phyloP scores from a whole-genome alignment of 2,329 filamentous ascomycete species.

The Talaromyces sp. region DNA sequence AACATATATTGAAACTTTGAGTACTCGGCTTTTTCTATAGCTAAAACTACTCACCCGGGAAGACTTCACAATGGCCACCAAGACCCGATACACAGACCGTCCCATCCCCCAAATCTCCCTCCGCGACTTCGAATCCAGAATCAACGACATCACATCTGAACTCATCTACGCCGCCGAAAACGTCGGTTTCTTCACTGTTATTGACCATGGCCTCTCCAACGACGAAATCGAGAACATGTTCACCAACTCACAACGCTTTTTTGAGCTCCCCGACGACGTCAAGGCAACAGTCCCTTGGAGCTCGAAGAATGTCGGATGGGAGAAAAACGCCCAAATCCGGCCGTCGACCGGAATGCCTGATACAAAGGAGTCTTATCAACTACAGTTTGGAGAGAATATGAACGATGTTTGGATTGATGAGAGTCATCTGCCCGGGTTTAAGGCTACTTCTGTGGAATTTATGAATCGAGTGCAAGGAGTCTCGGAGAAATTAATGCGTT shows the following conservation, averaged over 20 bases:
- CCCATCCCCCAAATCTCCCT: conserved; percentile 52
- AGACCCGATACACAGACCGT: conserved; percentile 40
- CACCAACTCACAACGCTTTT: conserved; percentile 49
- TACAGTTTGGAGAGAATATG: conserved; percentile 57
- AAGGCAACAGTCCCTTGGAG: conserved; percentile 54
- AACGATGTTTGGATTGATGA: conserved; percentile 50
- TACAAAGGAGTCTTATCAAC: conserved; percentile 58
- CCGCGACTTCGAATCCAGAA: conserved; percentile 48
- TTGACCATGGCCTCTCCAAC: conserved; percentile 51
- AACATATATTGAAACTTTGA: no score
- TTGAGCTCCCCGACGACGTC: conserved; percentile 46
- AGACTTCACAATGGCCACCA: conserved; percentile 20
- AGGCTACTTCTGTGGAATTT: conserved; percentile 43
- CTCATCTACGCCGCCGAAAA: conserved; percentile 53
- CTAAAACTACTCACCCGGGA: not conserved
- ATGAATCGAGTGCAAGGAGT: conserved; percentile 52
- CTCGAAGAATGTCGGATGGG: conserved; percentile 56
- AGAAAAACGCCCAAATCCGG: conserved; percentile 54
- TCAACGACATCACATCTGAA: conserved; percentile 50
- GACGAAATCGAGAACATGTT: conserved; percentile 51
- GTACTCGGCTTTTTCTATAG: no score
- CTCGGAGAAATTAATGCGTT: conserved; percentile 54
- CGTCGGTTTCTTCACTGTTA: conserved; percentile 56
- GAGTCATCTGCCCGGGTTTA: conserved; percentile 47
- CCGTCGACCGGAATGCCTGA: conserved; percentile 56